A percentile compares a stretch with the other conserved stretches of the same genome.
These are phyloP conservation scores for Aspergillus niger DNA, from an alignment of 2,329 filamentous ascomycete genomes.

Conservation along the genomic window DNA sequence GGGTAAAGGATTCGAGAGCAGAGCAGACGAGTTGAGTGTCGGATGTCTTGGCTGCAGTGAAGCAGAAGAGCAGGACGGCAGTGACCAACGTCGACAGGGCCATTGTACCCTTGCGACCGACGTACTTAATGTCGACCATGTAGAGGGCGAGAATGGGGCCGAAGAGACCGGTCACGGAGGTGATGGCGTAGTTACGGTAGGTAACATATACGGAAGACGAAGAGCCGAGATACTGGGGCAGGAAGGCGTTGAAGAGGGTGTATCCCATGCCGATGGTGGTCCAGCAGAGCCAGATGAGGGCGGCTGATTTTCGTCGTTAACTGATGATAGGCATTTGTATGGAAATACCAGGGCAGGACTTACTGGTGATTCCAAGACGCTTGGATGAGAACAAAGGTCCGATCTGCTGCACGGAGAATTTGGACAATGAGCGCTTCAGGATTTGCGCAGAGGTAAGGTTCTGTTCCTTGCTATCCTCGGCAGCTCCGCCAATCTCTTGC, in stretches of 20 bases:
- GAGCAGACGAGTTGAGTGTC: slow-evolving; percentile 53
- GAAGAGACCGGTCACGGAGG: slow-evolving; percentile 72
- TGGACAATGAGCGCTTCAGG: no score
- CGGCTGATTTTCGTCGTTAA: slow-evolving; percentile 26
- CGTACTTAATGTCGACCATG: slow-evolving; percentile 69
- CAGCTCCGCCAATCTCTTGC: no score
- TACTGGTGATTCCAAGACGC: no score
- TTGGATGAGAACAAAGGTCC: no score
- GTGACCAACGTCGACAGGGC: slow-evolving; percentile 54
- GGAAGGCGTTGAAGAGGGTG: slow-evolving; percentile 83
- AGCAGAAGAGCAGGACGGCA: slow-evolving; percentile 57
- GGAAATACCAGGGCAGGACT: no score
- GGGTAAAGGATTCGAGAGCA: slow-evolving; percentile 56
- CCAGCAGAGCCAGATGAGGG: slow-evolving; percentile 77
- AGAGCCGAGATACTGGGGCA: slow-evolving; percentile 77
- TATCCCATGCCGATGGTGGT: slow-evolving; percentile 82
- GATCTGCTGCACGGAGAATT: no score
- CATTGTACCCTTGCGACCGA: slow-evolving; percentile 61
- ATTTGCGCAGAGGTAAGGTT: no score
- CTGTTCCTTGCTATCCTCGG: no score
- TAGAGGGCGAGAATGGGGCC: slow-evolving; percentile 74
- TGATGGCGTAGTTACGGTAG: slow-evolving; percentile 83
- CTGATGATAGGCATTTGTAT: no score
- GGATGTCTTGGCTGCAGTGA: slow-evolving; percentile 52
- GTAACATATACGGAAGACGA: slow-evolving; percentile 49